phyloP scores from a whole-genome alignment of 1,284 basidiomycete genomes.

The Rhodotorula sp. region DNA sequence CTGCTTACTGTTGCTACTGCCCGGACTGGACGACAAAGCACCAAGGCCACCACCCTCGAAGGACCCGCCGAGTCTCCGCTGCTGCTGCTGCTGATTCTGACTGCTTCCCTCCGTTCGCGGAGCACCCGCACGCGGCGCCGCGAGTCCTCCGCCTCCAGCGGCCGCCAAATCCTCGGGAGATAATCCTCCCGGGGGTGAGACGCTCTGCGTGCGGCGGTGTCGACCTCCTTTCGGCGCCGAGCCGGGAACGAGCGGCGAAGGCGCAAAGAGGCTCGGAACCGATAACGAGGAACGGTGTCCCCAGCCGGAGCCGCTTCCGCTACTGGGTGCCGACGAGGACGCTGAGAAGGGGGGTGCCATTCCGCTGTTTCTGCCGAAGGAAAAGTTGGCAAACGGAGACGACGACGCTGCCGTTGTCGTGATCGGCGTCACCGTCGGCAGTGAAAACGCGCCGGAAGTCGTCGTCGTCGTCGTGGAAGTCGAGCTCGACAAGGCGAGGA shows the following conservation, averaged over 20 bases:
- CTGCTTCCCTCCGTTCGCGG: neutral
- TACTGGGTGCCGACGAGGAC: neutral
- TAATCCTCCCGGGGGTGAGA: conserved; percentile 25
- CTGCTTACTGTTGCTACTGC: neutral
- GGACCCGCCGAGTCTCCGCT: neutral
- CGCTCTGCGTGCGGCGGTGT: conserved; percentile 37
- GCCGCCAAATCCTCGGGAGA: conserved; percentile 18
- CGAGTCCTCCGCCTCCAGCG: neutral
- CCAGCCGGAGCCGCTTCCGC: neutral
- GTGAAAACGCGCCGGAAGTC: neutral
- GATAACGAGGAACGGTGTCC: conserved; percentile 21
- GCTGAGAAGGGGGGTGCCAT: neutral
- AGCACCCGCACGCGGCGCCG: neutral
- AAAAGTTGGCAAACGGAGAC: neutral
- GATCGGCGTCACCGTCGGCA: neutral
- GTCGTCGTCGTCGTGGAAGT: conserved; percentile 1
- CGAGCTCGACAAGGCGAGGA: neutral
- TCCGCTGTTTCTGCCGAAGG: neutral
- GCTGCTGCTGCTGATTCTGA: neutral
- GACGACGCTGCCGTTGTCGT: neutral
- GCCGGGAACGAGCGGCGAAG: conserved; percentile 23
- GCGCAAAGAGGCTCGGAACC: conserved; percentile 31
- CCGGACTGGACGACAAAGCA: neutral
- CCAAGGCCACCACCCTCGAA: neutral
- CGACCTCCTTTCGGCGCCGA: conserved; percentile 18